A percentile compares a stretch with the other conserved stretches of the same genome.
phyloP scores from a whole-genome alignment of 106 monocot genomes.

The Phalaenopsis equestris region DNA sequence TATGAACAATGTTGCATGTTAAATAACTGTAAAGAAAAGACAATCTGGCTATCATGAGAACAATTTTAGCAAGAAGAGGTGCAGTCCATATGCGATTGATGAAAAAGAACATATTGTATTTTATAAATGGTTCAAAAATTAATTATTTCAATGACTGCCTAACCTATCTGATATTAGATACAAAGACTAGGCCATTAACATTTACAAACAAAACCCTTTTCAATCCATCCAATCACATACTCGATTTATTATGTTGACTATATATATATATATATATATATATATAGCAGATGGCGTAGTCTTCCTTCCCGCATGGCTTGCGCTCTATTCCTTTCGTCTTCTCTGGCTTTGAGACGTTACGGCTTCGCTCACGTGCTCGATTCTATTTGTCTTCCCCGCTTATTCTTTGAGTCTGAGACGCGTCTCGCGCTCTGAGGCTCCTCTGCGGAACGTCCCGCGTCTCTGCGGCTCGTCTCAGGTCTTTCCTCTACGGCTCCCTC shows the following conservation, averaged over 20 bases:
- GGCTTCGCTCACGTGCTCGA: too few species aligned
- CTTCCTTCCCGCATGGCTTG: too few species aligned
- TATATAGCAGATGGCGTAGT: too few species aligned
- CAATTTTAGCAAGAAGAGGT: not conserved
- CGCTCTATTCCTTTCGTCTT: too few species aligned
- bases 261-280: too few species aligned
- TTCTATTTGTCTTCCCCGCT: too few species aligned
- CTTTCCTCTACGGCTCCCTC: too few species aligned
- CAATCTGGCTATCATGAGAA: not conserved
- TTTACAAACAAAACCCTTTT: not conserved
- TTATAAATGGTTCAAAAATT: not conserved
- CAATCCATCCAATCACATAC: not conserved
- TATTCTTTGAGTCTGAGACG: too few species aligned
- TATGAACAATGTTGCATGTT: not conserved
- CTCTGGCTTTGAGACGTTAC: too few species aligned
- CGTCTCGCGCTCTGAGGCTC: too few species aligned
- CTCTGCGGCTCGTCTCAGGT: too few species aligned
- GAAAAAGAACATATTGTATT: not conserved
- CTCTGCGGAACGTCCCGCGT: too few species aligned
- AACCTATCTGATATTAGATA: not conserved
- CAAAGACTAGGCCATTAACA: not conserved
- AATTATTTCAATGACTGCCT: not conserved
- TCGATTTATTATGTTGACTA: not conserved
- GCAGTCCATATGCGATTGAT: not conserved
- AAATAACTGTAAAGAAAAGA: not conserved